phyloP scores from a whole-genome alignment of 2,329 filamentous ascomycete genomes.

The Talaromyces islandicus region DNA sequence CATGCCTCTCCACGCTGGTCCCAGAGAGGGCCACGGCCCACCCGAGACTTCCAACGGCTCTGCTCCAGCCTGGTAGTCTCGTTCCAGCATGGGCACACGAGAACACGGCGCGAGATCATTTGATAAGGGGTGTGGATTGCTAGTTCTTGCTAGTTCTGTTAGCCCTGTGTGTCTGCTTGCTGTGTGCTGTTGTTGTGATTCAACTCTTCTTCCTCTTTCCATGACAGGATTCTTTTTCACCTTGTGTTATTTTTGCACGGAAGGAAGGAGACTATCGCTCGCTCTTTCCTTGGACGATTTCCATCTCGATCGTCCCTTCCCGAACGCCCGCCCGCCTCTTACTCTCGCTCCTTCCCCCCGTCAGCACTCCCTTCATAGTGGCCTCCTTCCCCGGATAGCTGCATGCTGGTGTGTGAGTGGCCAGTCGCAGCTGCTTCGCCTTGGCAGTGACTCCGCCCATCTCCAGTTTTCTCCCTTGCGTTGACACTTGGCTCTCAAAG shows the following conservation, averaged over 20 bases:
- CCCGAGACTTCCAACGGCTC: constrained; percentile 5
- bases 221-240: no score
- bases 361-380: constrained; percentile 7
- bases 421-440: constrained; percentile 1
- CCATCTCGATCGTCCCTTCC: not conserved
- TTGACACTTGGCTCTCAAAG: constrained; percentile 3
- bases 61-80: no score
- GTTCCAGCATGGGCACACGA: not conserved
- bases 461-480: constrained; percentile 7
- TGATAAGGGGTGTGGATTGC: not conserved
- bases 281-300: not conserved
- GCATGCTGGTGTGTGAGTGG: constrained; percentile 7
- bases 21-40: not conserved
- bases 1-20: not conserved
- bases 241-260: not conserved
- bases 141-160: not conserved
- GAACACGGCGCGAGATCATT: not conserved
- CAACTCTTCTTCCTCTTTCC: not conserved
- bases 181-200: not conserved
- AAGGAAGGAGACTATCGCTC: not conserved
- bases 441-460: constrained; percentile 2
- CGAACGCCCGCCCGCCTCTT: not conserved
- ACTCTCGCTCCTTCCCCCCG: not conserved
- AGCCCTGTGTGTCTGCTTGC: no score
- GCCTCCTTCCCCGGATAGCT: constrained; percentile 10